Percentiles rank a stretch among this genome's conserved stretches.
These are phyloP conservation scores for Noccaea caerulescens DNA, from an alignment of 345 rosid genomes.

Conservation along the genomic window DNA sequence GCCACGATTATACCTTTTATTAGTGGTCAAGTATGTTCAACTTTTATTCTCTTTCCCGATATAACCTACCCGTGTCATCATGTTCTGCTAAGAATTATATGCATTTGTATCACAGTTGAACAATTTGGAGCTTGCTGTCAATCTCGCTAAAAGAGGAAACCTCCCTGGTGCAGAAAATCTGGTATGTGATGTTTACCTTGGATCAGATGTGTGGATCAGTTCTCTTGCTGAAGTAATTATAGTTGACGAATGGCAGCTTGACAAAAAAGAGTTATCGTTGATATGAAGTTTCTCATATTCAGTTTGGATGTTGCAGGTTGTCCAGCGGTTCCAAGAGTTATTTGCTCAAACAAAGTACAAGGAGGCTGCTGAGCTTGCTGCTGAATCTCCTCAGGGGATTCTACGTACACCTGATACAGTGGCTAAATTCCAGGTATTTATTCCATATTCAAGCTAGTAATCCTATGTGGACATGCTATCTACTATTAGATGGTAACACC, in stretches of 20 bases:
- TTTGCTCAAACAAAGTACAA: conserved; percentile 99
- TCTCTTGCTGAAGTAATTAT: conserved; percentile 21
- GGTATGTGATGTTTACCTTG: conserved; percentile 54
- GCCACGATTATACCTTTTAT: conserved; percentile 93
- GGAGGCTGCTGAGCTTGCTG: conserved; percentile 99
- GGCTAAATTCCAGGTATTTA: conserved; percentile 91
- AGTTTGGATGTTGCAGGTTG: conserved; percentile 68
- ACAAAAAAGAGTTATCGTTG: conserved; percentile 7
- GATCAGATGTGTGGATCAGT: conserved; percentile 28
- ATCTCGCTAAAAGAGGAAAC: conserved; percentile 99
- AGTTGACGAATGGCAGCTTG: conserved; percentile 8
- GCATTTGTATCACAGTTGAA: conserved; percentile 63
- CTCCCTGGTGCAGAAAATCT: conserved; percentile 99
- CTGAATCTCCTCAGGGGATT: conserved; percentile 98
- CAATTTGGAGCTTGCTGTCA: conserved; percentile 98
- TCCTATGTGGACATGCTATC: conserved; percentile 5
- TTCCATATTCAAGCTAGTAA: conserved; percentile 27
- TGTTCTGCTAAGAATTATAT: conserved; percentile 31
- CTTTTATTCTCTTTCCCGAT: conserved; percentile 6
- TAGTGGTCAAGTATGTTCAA: conserved; percentile 88
- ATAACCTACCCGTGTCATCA: background rate
- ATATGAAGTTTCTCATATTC: conserved; percentile 25
- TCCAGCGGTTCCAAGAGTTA: conserved; percentile 96
- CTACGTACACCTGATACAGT: conserved; percentile 98
- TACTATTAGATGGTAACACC: conserved; percentile 13